Conservation (phyloP, 2,329 filamentous ascomycete genomes). For the Thelonectria blattea region DNA sequence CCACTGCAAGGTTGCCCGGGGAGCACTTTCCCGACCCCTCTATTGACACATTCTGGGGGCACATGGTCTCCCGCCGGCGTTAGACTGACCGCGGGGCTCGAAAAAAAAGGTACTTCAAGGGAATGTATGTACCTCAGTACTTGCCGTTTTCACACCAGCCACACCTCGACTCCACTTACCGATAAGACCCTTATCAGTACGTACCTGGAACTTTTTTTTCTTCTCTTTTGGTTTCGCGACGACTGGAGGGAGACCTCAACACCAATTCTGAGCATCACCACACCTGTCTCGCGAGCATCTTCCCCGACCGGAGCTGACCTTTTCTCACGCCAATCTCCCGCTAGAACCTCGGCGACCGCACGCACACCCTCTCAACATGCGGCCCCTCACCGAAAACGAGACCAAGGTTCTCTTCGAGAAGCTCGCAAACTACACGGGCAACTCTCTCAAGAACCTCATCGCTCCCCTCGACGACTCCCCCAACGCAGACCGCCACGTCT, state of each 20-base stretch:
- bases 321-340: not conserved
- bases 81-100: not conserved
- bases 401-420: conserved; percentile 87
- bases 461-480: conserved; percentile 71
- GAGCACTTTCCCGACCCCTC: conserved; percentile 11
- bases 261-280: conserved; percentile 23
- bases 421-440: conserved; percentile 91
- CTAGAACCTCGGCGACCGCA: not conserved
- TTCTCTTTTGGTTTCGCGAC: conserved; percentile 10
- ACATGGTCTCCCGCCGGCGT: not conserved
- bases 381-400: conserved; percentile 79
- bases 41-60: conserved; percentile 2
- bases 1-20: conserved; percentile 4
- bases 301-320: not conserved
- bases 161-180: conserved; percentile 5
- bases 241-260: conserved; percentile 9
- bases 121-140: not conserved
- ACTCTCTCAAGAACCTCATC: conserved; percentile 84
- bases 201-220: conserved; percentile 34
- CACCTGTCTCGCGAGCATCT: not conserved
- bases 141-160: not conserved
- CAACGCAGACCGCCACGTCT: conserved; percentile 80
- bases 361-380: conserved; percentile 60
- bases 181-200: conserved; percentile 35
- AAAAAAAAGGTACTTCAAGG: not conserved